Conservation (phyloP, 345 rosid genomes). For the Diplotaxis tenuifolia region DNA sequence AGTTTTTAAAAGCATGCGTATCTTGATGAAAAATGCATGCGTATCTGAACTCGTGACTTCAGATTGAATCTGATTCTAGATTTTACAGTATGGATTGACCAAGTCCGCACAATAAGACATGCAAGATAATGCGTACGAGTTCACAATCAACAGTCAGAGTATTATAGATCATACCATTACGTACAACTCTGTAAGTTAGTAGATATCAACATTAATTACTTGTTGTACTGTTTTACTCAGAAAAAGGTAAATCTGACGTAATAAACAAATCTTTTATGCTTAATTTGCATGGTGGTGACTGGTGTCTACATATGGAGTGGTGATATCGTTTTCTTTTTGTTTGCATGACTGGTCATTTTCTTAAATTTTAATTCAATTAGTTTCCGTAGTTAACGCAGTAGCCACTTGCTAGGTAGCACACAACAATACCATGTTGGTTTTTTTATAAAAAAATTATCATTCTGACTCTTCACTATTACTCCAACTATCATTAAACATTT, state of each 20-base stretch:
- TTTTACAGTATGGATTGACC: conserved; percentile 8
- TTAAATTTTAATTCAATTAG: background rate
- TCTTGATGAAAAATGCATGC: background rate
- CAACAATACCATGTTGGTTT: background rate
- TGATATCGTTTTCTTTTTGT: background rate
- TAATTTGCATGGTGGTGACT: background rate
- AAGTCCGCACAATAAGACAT: background rate
- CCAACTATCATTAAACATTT: background rate
- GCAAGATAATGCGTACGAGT: background rate
- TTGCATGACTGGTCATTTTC: background rate
- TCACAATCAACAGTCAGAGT: background rate
- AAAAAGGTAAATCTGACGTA: background rate
- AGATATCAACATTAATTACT: background rate
- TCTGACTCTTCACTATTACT: background rate
- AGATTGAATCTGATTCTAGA: background rate
- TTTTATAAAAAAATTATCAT: background rate
- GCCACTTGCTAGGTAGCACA: conserved; percentile 3
- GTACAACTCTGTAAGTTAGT: background rate
- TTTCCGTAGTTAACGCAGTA: background rate
- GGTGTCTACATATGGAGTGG: no score
- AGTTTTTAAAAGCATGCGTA: background rate
- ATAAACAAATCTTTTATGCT: background rate
- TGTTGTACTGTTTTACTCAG: background rate
- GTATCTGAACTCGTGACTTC: background rate
- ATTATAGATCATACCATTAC: background rate